phyloP scores from a whole-genome alignment of 139 green algal species.

The Chlamydomonas applanata region DNA sequence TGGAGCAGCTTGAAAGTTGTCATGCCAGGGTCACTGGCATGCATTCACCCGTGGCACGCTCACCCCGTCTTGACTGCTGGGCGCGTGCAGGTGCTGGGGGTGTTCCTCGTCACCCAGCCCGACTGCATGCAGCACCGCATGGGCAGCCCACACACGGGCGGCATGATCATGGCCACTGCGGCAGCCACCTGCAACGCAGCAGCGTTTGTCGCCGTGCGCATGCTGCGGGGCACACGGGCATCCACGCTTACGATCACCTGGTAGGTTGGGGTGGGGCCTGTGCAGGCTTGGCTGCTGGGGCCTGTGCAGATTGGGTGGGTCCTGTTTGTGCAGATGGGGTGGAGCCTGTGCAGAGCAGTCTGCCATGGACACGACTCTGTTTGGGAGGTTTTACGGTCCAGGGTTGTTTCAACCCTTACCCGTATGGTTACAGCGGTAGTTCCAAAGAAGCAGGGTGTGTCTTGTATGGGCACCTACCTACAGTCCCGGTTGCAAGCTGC shows the following conservation, averaged over 20 bases:
- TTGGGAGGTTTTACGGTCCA: too few species aligned
- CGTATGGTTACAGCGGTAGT: too few species aligned
- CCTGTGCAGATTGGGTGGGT: background rate
- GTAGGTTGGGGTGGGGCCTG: too few species aligned
- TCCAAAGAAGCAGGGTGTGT: too few species aligned
- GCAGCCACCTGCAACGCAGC: slow-evolving; percentile 17
- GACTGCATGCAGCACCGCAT: background rate
- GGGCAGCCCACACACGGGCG: background rate
- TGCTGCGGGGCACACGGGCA: slow-evolving; percentile 8
- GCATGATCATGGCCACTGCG: background rate
- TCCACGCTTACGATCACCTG: slow-evolving; percentile 27
- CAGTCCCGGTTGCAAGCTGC: background rate
- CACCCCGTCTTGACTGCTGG: slow-evolving; percentile 28
- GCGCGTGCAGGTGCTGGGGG: slow-evolving; percentile 10
- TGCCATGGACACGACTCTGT: too few species aligned
- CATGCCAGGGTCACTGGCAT: too few species aligned
- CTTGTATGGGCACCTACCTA: background rate
- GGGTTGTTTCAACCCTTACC: too few species aligned
- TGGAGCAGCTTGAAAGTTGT: too few species aligned
- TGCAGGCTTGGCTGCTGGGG: too few species aligned
- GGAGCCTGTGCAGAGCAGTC: background rate
- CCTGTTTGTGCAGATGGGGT: background rate
- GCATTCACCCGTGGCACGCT: too few species aligned
- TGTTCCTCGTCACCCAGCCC: slow-evolving; percentile 8
- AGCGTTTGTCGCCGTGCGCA: slow-evolving; percentile 5